Evolutionary conservation across 1,284 basidiomycete genomes (phyloP).

Genomic region (Pseudozyma sp.): DNA sequence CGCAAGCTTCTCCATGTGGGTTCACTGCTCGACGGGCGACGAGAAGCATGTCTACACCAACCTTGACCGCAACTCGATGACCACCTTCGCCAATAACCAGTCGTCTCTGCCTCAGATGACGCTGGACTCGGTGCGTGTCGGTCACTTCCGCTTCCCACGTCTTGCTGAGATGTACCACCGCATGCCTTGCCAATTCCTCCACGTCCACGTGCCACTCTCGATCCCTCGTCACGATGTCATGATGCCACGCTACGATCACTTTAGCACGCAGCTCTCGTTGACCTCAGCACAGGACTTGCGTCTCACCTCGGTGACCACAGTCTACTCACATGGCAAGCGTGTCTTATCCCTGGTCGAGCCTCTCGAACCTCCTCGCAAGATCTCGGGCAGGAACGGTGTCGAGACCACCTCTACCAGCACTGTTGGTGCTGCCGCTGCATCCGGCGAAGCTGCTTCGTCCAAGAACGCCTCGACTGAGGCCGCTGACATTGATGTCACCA

Average conservation of each 20-base stretch:
- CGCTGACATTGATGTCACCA: constrained; percentile 11
- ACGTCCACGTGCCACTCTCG: constrained; percentile 68
- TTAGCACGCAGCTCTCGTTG: constrained; percentile 66
- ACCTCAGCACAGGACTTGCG: constrained; percentile 56
- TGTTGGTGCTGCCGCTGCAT: constrained; percentile 6
- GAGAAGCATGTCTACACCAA: constrained; percentile 66
- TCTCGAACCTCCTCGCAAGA: constrained; percentile 60
- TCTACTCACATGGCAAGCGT: constrained; percentile 69
- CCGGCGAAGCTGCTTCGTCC: constrained; percentile 7
- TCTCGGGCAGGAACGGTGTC: constrained; percentile 55
- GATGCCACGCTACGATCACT: constrained; percentile 59
- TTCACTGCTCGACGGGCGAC: constrained; percentile 58
- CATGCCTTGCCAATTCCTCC: constrained; percentile 70
- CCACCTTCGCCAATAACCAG: constrained; percentile 52
- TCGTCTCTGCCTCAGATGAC: constrained; percentile 56
- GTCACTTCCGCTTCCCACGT: constrained; percentile 65
- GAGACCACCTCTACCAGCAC: constrained; percentile 22
- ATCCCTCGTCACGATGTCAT: constrained; percentile 65
- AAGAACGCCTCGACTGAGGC: constrained; percentile 5
- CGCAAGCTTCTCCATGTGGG: constrained; percentile 67
- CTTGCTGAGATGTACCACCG: constrained; percentile 68
- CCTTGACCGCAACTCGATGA: constrained; percentile 61
- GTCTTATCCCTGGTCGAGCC: constrained; percentile 66
- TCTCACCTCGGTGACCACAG: constrained; percentile 67
- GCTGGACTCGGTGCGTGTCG: constrained; percentile 53